Base-by-base conservation (phyloP, 305 asterid genomes). In the Nicotiana rustica region DNA sequence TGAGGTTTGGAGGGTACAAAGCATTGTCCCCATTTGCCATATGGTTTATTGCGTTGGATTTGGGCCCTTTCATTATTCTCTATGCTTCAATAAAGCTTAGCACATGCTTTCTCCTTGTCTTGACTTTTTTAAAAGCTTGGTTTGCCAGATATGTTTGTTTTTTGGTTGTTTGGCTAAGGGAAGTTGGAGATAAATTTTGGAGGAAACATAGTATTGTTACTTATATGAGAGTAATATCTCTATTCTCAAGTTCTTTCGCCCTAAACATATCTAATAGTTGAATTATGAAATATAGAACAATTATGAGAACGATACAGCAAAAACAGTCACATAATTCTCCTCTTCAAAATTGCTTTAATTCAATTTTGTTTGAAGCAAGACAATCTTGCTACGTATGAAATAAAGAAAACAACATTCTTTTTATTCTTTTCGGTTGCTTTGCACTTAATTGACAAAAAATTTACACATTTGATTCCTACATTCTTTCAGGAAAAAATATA, bases 11-110 rank as follows among this genome's bases (percentile, higher is more conserved):
- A 67, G 75, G 75, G 17, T 65, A 65, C 67, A 62, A 9, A 19
- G 14, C 70, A 65, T 3, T 25, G 18, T 65, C 71, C 38, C 71
- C 71, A 66, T 66, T 29, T 41, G 18, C 44, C 71, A 66, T 6
- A 8, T 55, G 9, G 10, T 15, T 52, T 75, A 19, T 75, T 25
- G 15, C 4, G 31, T 60, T 7, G 29, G 59, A 52, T 6, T 18
- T 61, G 67, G 67, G 31, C 66, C 80, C 80, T 76, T 25, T 25
- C 10, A 29, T 55, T 52, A 76, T 55, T 76, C 80, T 29, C 66
- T 76, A 0, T 76, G 80, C 66, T 76, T 76, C 80, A 55, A 76
- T 76, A 76, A 55, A 76, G 80, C 65, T 76, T 76, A 76, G 80
- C 66, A 76, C 80, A 55, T 76, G 80, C 19, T 55, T 76, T 76